phyloP scores from a whole-genome alignment of 805 yeast genomes.

The Maudiozyma bulderi region DNA sequence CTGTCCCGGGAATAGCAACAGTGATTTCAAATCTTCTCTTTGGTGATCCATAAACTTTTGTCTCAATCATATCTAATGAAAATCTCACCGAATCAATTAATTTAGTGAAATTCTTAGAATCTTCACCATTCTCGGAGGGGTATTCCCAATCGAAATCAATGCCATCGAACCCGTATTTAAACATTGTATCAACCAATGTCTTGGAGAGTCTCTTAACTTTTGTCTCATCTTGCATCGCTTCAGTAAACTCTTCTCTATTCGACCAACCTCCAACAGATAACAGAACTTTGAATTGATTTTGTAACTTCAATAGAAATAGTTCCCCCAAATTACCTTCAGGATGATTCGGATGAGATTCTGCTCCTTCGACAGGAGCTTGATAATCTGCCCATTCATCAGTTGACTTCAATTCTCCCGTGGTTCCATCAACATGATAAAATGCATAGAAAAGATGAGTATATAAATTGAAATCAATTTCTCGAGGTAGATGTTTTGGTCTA shows the following conservation, averaged over 20 bases:
- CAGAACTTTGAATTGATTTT: slow-evolving; percentile 38
- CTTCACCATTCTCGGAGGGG: slow-evolving; percentile 39
- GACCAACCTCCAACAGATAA: slow-evolving; percentile 86
- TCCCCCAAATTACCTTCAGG: slow-evolving; percentile 43
- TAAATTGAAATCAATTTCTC: slow-evolving; percentile 46
- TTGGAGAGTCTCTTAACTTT: slow-evolving; percentile 39
- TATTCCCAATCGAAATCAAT: slow-evolving; percentile 94
- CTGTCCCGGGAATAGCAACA: slow-evolving; percentile 68
- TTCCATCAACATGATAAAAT: slow-evolving; percentile 50
- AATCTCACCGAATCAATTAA: slow-evolving; percentile 35
- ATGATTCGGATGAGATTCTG: slow-evolving; percentile 1
- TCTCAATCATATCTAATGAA: slow-evolving; percentile 34
- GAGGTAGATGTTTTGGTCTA: slow-evolving; percentile 47
- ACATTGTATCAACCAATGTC: slow-evolving; percentile 39
- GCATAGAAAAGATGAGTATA: slow-evolving; percentile 72
- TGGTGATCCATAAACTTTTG: slow-evolving; percentile 10
- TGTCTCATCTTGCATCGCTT: slow-evolving; percentile 30
- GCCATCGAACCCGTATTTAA: slow-evolving; percentile 69
- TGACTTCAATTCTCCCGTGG: slow-evolving; percentile 43
- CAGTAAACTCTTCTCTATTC: slow-evolving; percentile 39
- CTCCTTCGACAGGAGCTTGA: slow-evolving; percentile 27
- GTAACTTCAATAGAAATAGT: slow-evolving; percentile 31
- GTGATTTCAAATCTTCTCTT: slow-evolving; percentile 39
- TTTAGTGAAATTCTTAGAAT: slow-evolving; percentile 37
- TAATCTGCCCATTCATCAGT: slow-evolving; percentile 63